These are phyloP conservation scores for Bondarzewia mesenterica DNA, from an alignment of 1,284 basidiomycete genomes.

Conservation along the genomic window DNA sequence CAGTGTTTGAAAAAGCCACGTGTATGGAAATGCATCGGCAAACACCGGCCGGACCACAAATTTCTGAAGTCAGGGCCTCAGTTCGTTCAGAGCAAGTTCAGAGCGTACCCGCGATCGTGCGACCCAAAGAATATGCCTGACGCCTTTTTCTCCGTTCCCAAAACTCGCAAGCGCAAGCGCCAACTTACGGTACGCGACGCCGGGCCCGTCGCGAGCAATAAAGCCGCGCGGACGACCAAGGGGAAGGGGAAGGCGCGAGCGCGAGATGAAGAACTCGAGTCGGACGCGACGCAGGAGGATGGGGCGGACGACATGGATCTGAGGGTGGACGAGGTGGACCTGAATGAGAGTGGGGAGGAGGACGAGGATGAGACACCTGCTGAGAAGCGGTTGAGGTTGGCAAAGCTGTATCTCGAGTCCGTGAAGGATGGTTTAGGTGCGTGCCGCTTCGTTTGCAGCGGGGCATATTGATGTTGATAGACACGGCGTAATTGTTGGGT, in stretches of 20 bases:
- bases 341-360: conserved; percentile 64
- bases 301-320: conserved; percentile 75
- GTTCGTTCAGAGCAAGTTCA: neutral
- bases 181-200: conserved; percentile 24
- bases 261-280: conserved; percentile 67
- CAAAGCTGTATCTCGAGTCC: conserved; percentile 84
- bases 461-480: neutral
- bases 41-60: conserved; percentile 1
- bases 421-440: conserved; percentile 71
- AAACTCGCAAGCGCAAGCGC: conserved; percentile 65
- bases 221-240: conserved; percentile 16
- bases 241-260: conserved; percentile 20
- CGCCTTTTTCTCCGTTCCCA: conserved; percentile 66
- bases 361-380: conserved; percentile 89
- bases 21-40: too few relatives aligned
- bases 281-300: conserved; percentile 49
- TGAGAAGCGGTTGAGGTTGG: conserved; percentile 86
- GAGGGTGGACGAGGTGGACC: conserved; percentile 47
- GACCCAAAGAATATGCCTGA: conserved; percentile 52
- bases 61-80: neutral
- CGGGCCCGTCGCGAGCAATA: conserved; percentile 21
- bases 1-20: too few relatives aligned
- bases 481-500: neutral
- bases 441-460: conserved; percentile 22
- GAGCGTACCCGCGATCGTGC: neutral